These are phyloP conservation scores for Quercus agrifolia DNA, from an alignment of 306 rosid species.

Conservation along the genomic window DNA sequence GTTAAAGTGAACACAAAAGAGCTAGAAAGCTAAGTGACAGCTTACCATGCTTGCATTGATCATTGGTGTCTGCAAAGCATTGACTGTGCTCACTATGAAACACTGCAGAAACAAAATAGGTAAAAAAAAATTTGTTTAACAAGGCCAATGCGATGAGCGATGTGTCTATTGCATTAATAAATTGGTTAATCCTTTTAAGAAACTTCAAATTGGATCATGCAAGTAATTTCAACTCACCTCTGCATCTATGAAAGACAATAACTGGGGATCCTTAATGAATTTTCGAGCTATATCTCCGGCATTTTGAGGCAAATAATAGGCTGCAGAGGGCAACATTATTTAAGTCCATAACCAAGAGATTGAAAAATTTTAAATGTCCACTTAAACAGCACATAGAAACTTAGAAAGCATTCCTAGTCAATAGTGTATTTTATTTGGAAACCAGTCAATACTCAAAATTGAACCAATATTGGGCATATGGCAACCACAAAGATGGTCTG, in stretches of 20 bases:
- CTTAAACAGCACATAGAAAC: neutral
- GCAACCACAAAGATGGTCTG: conserved; percentile 10
- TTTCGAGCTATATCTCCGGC: conserved; percentile 90
- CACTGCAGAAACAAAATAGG: conserved; percentile 54
- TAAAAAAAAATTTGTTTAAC: conserved; percentile 5
- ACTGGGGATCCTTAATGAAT: conserved; percentile 70
- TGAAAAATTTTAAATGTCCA: conserved; percentile 9
- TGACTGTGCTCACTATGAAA: conserved; percentile 95
- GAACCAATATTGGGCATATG: neutral
- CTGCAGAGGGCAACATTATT: conserved; percentile 42
- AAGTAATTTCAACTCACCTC: conserved; percentile 60
- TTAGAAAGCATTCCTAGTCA: neutral
- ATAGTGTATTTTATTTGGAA: no score
- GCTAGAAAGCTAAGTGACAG: conserved; percentile 12
- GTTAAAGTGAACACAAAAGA: conserved; percentile 4
- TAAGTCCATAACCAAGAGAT: conserved; percentile 8
- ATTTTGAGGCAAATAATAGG: conserved; percentile 92
- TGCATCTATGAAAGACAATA: conserved; percentile 91
- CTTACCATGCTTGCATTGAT: conserved; percentile 96
- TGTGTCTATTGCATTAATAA: neutral
- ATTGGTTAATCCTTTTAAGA: conserved; percentile 9
- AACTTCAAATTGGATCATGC: conserved; percentile 20
- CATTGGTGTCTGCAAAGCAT: conserved; percentile 95
- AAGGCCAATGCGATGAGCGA: conserved; percentile 11
- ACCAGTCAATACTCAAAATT: neutral